Evolutionary conservation across 1,284 basidiomycete species (phyloP), one percentile per base, ranked within the genome.

Genomic region (Sphaerobolus stellatus): DNA sequence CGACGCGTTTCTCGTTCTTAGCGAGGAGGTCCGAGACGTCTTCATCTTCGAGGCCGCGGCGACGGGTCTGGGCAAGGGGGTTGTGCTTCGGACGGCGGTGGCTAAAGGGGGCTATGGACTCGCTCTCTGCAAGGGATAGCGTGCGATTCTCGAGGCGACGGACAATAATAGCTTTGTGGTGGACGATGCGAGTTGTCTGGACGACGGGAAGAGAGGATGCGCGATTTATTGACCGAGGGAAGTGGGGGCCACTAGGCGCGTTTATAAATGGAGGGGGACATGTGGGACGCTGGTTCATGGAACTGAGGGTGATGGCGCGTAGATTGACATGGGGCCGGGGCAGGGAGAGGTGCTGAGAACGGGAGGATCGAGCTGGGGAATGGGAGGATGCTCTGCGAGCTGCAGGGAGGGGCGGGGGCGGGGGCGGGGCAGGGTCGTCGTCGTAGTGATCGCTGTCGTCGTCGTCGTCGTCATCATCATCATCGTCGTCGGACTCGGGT

Each of bases 171-270:
- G 67, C 75, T 66, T 76, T 81, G 67, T 82, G 77, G 61, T 84
- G 65, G 54, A 64, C 64, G 28, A 75, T 71, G 46, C 74, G 76
- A 45, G 84, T 60, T 28, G 77, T 74, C 30, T 75, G 73, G 29
- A 61, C 61, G 38, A 59, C 69, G 27, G 71, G 66, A 52, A 84
- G 72, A n/a, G 63, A 59, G 48, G 63, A 66, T 14, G 69, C 61
- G 25, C 59, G 59, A 62, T 85, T 82, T 59, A 70, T 76, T 28
- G 88, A 90, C 47, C 82, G 82, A 59, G 88, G 88, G 65, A 82
- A 90, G 55, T 78, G 60, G 34, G 76, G 73, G n/a, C 65, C 58
- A 44, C 65, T 65, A 16, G 74, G 64, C 44, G 69, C 65, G 53
- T 80, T 77, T 8, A 63, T 50, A 13, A 61, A 54, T 9, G 61